Conservation (phyloP, 306 rosid species). For the Luffa aegyptiaca region DNA sequence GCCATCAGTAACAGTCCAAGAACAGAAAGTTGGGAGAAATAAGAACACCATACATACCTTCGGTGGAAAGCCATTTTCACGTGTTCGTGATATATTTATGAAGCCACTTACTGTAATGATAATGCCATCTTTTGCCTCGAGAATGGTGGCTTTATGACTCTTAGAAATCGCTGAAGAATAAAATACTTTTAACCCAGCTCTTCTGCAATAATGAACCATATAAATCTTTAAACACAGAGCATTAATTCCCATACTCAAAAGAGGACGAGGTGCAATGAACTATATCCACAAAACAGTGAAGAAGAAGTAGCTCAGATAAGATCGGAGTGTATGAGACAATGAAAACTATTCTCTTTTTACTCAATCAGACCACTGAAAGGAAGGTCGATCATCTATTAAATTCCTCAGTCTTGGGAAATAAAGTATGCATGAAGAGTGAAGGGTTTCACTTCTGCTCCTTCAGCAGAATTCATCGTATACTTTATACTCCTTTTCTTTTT, state of each 20-base stretch:
- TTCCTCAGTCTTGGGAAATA: neutral
- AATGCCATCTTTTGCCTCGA: constrained; percentile 36
- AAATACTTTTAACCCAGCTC: constrained; percentile 21
- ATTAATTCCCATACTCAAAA: neutral
- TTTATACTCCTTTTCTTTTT: neutral
- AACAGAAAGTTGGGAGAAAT: constrained; percentile 1
- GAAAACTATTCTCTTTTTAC: neutral
- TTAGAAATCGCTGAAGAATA: constrained; percentile 27
- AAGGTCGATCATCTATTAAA: neutral
- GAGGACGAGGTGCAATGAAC: neutral
- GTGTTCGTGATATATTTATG: constrained; percentile 27
- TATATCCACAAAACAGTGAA: neutral
- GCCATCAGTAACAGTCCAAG: neutral
- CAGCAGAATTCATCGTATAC: neutral
- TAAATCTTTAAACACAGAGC: neutral
- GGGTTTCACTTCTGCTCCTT: neutral
- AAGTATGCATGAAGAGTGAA: neutral
- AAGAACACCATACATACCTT: constrained; percentile 18
- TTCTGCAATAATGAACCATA: constrained; percentile 13
- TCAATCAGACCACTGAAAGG: neutral
- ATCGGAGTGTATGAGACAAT: neutral
- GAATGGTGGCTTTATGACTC: constrained; percentile 24
- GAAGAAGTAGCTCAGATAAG: neutral
- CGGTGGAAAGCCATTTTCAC: constrained; percentile 25
- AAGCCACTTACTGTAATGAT: constrained; percentile 18